Evolutionary conservation across 352 stramenopile species (phyloP), one percentile per base, ranked within the genome.

Genomic region (Phytophthora lateralis): DNA sequence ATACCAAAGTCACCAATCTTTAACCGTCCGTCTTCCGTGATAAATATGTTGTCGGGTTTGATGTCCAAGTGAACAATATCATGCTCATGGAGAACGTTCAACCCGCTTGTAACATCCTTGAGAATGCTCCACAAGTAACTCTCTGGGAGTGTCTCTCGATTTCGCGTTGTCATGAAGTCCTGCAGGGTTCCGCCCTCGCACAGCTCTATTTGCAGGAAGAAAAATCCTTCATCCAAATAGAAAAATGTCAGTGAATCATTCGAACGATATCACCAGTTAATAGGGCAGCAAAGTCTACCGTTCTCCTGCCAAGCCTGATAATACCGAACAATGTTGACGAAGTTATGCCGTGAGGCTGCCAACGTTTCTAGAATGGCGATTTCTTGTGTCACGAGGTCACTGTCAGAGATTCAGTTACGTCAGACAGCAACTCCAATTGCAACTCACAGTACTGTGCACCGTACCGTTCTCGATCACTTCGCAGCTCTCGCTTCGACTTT

Each of bases 21-120:
- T 18, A 97, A 48, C 12, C 47, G 30, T 1, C 88, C 87, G 17
- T 84, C 48, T 14, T 71, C 55, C 2, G 79, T 78, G 26, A 96
- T 85, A 63, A 99, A 97, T 48, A 98, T 90, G 63, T 99, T 99
- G n/a, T 95, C 93, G 11, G 96, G 95, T 66, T 99, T 99, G 60
- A 99, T 93, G 63, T 99, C 96, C 43, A 98, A 78, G 61, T 99
- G 96, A 17, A 98, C 90, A 29, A 98, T 84, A 0, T 78, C 66
- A 47, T 96, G 78, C 1, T 79, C 81, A 71, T 98, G 93, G 6
- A 99, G 85, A 17, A 97, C 85, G 34, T 82, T 78, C 6, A 99
- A 73, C 21, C 90, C 96, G 20, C 69, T 65, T 21, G 78, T 70
- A 47, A 95, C 59, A 35, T 97, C 79, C 34, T 75, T 61, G n/a